Base-by-base conservation (phyloP, 371 early-diverging fungal genomes). In the Mortierella sp. region DNA sequence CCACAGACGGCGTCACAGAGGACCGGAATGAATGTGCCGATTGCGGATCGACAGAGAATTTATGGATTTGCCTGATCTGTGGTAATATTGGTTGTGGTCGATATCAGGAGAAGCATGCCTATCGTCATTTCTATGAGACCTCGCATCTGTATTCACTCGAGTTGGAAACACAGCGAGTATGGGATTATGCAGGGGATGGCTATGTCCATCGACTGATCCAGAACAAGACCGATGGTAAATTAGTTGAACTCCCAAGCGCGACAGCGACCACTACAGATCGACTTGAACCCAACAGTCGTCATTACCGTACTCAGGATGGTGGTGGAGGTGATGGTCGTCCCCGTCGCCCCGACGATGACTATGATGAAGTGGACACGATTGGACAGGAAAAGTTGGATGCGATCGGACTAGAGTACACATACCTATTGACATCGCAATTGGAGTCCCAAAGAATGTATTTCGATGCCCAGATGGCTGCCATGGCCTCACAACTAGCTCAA, bases 151-250 rank as follows among this genome's bases (percentile, higher is more conserved):
- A 94, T 74, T 87, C 97, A 1, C 81, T 98, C 64, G 98, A 98
- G 72, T 87, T 98, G 21, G 95, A 95, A 53, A 96, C 97, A 14
- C 96, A 97, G 80, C 85, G 95, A 4, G 96, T 98, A 19, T 98
- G 99, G 99, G 99, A 98, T 76, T 98, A 98, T 85, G 92, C 90
- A 1, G 94, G 97, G 4, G 97, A 98, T 82, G 95, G 96, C 3
- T 94, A 97, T 77, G 97, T 98, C 5, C 98, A 98, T 79, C 88
- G 98, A 7, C 68, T 97, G 75, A 88, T 97, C 60, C 97, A 96
- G 74, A 96, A 94, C 77, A 89, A 84, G 62, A 83, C 88, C 1
- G 98, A 97, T 74, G 97, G 97, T 9, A 96, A 96, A 69, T 69
- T 98, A 23, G 96, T 98, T 7, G 96, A 97, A 58, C 68, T 97